Evolutionary conservation across 768 basidiomycete species (phyloP), one percentile per base, ranked within the genome.

Genomic region (Mycena crocata): DNA sequence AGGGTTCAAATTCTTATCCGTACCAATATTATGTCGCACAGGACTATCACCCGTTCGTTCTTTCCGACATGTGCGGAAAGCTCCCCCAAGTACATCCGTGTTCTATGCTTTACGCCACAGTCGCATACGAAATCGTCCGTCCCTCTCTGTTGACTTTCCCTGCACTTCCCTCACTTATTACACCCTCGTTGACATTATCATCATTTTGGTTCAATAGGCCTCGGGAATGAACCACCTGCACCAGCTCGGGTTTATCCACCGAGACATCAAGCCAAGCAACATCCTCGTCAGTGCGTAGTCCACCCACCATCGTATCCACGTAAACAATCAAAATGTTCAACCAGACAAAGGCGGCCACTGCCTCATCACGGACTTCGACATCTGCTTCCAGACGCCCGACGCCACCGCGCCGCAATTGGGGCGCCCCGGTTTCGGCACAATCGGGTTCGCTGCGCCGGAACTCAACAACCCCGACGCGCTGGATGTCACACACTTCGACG

Each of bases 221-320:
- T 26, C 46, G 23, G 59, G 37, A 1, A 13, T 61, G 30, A 30
- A 15, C 6, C 59, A 61, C 24, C 35, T 61, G 5, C 59, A 61
- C 40, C 48, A 30, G 37, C 35, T 52, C 4, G 59, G 49, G 32
- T 39, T 61, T 12, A 51, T 61, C 26, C 59, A 61, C 37, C 4
- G 35, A 24, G 50, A 61, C 39, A n/a, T 61, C 34, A 61, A 61
- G 28, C 59, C 59, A 32, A n/a, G 40, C 31, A 58, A 48, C 15
- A 46, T 58, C 42, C 45, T 58, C 24, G 46, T 58, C 5, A 45
- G 21, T 45, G n/a, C 2, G 31, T 8, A n/a, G n/a, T n/a, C 2
- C 28, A 13, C 15, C 21, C 49, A 8, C 40, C 1, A 17, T n/a
- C 2, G 5, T 17, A 51, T 32, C 34, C 6, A 19, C 8, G 34